Percentiles rank a stretch among this genome's conserved stretches.
phyloP scores from a whole-genome alignment of 1,284 basidiomycete species.

The Ganoderma leucocontextum region DNA sequence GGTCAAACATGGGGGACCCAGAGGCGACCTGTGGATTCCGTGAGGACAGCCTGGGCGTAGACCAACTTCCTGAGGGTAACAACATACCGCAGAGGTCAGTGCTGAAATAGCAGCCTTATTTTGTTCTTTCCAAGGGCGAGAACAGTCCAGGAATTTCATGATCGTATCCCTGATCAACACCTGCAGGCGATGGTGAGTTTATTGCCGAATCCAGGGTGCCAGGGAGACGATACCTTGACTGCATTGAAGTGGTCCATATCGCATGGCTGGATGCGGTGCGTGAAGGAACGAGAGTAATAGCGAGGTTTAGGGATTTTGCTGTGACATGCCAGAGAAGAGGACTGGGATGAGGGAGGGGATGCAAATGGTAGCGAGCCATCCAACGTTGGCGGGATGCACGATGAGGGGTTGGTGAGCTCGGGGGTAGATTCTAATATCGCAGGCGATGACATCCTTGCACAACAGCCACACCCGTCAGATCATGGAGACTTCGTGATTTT shows the following conservation, averaged over 20 bases:
- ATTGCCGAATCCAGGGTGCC: not conserved
- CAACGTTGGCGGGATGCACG: not conserved
- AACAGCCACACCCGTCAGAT: not conserved
- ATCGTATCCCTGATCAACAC: not conserved
- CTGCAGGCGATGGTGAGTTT: not conserved
- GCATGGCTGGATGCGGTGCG: not conserved
- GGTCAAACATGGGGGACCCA: slow-evolving; percentile 4
- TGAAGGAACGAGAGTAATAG: not conserved
- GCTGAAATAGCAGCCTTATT: not conserved
- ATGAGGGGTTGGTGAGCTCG: not conserved
- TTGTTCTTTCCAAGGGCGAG: not conserved
- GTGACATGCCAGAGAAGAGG: not conserved
- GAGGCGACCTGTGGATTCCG: not conserved
- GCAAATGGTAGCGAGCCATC: not conserved
- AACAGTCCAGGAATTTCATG: not conserved
- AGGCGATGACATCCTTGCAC: not conserved
- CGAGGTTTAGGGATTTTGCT: not conserved
- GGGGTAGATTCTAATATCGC: not conserved
- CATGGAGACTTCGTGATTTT: not conserved
- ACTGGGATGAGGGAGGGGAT: not conserved
- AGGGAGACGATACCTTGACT: not conserved
- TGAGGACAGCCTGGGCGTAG: not conserved
- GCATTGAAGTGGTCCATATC: not conserved
- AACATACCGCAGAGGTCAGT: not conserved
- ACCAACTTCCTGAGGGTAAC: not conserved